Conservation (phyloP, 2,329 filamentous ascomycete species). For the Bipolaris gigantea region DNA sequence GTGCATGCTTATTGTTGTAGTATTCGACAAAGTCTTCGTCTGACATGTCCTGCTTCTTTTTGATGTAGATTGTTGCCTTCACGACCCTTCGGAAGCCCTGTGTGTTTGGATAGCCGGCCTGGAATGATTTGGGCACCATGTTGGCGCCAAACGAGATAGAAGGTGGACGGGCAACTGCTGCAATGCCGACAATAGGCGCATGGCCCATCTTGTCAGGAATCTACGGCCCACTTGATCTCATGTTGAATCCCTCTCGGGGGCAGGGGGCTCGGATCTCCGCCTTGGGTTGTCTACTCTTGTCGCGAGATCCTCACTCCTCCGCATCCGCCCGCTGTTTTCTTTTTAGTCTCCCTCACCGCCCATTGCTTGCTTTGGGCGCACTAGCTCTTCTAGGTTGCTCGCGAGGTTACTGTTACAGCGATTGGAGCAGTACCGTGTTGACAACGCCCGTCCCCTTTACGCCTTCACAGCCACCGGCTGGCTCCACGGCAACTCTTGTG, state of each 20-base stretch:
- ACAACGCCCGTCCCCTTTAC: conserved; percentile 2
- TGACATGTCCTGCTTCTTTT: conserved; percentile 51
- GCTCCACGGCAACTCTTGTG: conserved; percentile 28
- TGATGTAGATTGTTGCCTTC: conserved; percentile 51
- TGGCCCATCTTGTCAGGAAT: conserved; percentile 4
- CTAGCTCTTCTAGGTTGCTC: conserved; percentile 5
- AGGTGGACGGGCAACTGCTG: conserved; percentile 7
- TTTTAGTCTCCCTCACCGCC: conserved; percentile 25
- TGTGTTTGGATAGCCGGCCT: conserved; percentile 51
- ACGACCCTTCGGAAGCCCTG: conserved; percentile 52
- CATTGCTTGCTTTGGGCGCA: conserved; percentile 11
- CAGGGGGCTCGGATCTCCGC: conserved; percentile 11
- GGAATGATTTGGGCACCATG: conserved; percentile 50
- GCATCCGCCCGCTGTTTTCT: conserved; percentile 13
- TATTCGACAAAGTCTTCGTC: conserved; percentile 51
- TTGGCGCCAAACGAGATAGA: conserved; percentile 21
- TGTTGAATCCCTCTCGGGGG: conserved; percentile 13
- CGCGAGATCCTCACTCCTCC: conserved; percentile 3
- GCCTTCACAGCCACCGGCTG: conserved; percentile 4
- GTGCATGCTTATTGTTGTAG: conserved; percentile 51
- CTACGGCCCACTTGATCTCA: conserved; percentile 9
- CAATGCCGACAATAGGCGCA: conserved; percentile 3
- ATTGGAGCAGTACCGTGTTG: conserved; percentile 8
- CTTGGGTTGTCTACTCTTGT: conserved; percentile 3
- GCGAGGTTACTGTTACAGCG: conserved; percentile 1